A percentile compares a stretch with the other conserved stretches of the same genome.
Conservation (phyloP, 345 rosid genomes). For the Salix exigua region DNA sequence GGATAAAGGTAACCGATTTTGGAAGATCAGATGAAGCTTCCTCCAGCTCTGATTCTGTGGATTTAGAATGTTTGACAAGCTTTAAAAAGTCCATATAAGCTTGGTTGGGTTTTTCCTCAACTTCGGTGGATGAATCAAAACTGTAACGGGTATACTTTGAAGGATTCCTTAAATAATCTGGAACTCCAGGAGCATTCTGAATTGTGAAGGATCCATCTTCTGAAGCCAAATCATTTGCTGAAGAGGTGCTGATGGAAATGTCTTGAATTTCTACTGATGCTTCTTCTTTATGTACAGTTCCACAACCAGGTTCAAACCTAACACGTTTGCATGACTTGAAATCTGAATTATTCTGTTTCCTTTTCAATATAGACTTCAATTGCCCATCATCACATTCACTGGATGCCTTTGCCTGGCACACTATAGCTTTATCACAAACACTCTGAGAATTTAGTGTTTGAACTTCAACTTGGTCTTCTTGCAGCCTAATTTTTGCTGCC, state of each 20-base stretch:
- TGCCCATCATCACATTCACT: slow-evolving; percentile 4
- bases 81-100: slow-evolving; percentile 62
- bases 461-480: slow-evolving; percentile 21
- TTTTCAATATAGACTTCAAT: slow-evolving; percentile 56
- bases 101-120: slow-evolving; percentile 65
- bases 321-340: slow-evolving; percentile 51
- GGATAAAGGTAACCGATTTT: slow-evolving; percentile 58
- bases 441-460: not conserved
- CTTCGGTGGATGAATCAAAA: slow-evolving; percentile 43
- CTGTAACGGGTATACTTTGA: slow-evolving; percentile 67
- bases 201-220: slow-evolving; percentile 12
- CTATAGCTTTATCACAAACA: slow-evolving; percentile 4
- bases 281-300: slow-evolving; percentile 23
- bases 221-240: slow-evolving; percentile 23
- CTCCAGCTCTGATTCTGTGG: slow-evolving; percentile 21
- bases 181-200: slow-evolving; percentile 32
- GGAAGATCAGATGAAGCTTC: slow-evolving; percentile 38
- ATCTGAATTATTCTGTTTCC: slow-evolving; percentile 44
- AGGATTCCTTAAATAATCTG: slow-evolving; percentile 77
- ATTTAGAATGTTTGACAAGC: slow-evolving; percentile 30
- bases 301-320: slow-evolving; percentile 47
- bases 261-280: slow-evolving; percentile 20
- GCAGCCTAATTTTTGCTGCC: slow-evolving; percentile 21
- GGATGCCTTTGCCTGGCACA: slow-evolving; percentile 2
- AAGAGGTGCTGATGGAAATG: slow-evolving; percentile 19